Evolutionary conservation across 441 rosid species (phyloP).

Genomic region (Theobroma grandiflorum): DNA sequence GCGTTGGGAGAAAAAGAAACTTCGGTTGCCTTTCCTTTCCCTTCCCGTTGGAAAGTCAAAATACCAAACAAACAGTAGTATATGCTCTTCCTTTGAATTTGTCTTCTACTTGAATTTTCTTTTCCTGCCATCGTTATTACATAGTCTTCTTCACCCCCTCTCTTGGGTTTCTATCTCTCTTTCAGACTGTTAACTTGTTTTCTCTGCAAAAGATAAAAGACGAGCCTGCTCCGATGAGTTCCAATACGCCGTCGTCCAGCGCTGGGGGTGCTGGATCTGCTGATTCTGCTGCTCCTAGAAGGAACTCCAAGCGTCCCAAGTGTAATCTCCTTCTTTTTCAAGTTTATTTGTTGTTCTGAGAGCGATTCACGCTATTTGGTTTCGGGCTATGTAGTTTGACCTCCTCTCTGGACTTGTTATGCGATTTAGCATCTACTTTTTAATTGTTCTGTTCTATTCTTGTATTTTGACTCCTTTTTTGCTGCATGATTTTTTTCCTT

Average conservation of each 20-base stretch:
- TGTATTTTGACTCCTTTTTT: no score
- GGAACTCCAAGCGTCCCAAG: conserved; percentile 84
- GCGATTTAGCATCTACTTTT: not conserved
- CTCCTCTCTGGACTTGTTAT: not conserved
- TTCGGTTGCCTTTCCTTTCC: no score
- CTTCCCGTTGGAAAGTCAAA: no score
- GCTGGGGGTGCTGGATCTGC: conserved; percentile 63
- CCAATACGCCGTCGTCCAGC: conserved; percentile 66
- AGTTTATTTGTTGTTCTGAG: not conserved
- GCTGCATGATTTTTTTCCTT: not conserved
- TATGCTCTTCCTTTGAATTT: no score
- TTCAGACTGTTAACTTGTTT: not conserved
- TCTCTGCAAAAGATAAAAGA: not conserved
- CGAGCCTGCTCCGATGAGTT: conserved; percentile 47
- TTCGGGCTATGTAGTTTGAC: not conserved
- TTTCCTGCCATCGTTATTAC: no score
- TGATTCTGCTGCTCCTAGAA: conserved; percentile 66
- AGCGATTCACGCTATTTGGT: not conserved
- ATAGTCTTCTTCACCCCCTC: no score
- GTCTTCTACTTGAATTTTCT: no score
- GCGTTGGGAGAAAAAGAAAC: no score
- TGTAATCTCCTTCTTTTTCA: conserved; percentile 43
- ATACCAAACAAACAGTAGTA: no score
- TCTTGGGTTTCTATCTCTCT: no score
- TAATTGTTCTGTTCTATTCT: not conserved